Conservation (phyloP, 2,329 filamentous ascomycete genomes). For the Diaporthe destruens region DNA sequence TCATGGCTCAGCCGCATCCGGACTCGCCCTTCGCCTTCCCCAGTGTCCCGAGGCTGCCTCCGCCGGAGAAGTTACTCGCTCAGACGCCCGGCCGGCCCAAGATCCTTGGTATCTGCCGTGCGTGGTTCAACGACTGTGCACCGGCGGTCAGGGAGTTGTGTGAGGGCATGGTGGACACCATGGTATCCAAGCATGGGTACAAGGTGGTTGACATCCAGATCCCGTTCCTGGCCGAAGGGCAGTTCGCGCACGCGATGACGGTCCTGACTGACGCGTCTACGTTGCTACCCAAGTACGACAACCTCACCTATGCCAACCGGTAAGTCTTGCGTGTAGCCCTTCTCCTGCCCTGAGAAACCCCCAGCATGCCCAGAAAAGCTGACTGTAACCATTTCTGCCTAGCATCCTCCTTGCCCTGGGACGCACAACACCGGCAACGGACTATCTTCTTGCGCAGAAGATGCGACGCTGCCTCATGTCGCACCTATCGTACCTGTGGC, state of each 20-base stretch:
- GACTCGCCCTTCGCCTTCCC: conserved; percentile 62
- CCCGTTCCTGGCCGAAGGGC: conserved; percentile 71
- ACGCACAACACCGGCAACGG: conserved; percentile 71
- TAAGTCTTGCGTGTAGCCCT: conserved; percentile 2
- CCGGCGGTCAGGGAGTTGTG: conserved; percentile 58
- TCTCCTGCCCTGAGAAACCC: too few relatives aligned
- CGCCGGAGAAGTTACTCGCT: conserved; percentile 43
- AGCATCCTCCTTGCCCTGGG: conserved; percentile 76
- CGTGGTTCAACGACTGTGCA: conserved; percentile 69
- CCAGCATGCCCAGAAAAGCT: accelerated
- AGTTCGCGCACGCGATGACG: conserved; percentile 79
- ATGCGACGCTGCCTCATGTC: conserved; percentile 77
- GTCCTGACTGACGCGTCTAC: conserved; percentile 74
- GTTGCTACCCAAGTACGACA: conserved; percentile 59
- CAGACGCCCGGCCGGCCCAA: conserved; percentile 52
- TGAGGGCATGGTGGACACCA: conserved; percentile 61
- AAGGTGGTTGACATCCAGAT: conserved; percentile 67
- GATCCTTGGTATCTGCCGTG: conserved; percentile 72
- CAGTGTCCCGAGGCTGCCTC: conserved; percentile 50
- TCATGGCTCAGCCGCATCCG: conserved; percentile 74
- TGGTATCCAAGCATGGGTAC: conserved; percentile 67
- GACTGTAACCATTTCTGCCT: conserved; percentile 54
- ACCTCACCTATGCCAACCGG: conserved; percentile 63
- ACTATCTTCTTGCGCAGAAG: conserved; percentile 78
- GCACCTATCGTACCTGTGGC: conserved; percentile 77